Conservation (phyloP, 352 stramenopile genomes). For the Thalassiosira mediterranea region DNA sequence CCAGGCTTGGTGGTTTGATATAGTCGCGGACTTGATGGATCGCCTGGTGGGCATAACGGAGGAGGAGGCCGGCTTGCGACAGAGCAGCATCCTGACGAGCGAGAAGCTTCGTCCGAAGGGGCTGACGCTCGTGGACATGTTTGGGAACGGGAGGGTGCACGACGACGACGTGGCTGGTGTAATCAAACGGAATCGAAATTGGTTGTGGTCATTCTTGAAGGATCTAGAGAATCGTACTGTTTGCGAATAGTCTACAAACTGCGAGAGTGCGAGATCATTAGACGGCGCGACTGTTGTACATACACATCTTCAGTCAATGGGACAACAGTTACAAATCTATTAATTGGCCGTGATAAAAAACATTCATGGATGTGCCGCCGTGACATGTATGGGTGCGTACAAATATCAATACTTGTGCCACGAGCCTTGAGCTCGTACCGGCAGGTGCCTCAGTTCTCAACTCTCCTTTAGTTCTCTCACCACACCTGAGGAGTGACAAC, state of each 20-base stretch:
- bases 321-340: too few species aligned
- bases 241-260: too few species aligned
- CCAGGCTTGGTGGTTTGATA: conserved; percentile 34
- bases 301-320: too few species aligned
- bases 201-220: conserved; percentile 37
- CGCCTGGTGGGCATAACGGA: conserved; percentile 21
- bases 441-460: too few species aligned
- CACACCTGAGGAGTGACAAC: conserved; percentile 11
- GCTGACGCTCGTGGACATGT: conserved; percentile 30
- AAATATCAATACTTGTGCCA: too few species aligned
- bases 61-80: conserved; percentile 18
- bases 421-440: too few species aligned
- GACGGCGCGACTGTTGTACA: too few species aligned
- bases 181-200: conserved; percentile 29
- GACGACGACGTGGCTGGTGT: conserved; percentile 2
- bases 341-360: too few species aligned
- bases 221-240: conserved; percentile 31
- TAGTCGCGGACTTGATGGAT: conserved; percentile 4
- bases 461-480: too few species aligned
- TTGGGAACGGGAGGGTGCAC: conserved; percentile 25
- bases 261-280: too few species aligned
- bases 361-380: too few species aligned
- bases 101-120: conserved; percentile 10
- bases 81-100: conserved; percentile 32
- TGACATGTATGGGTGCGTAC: too few species aligned